Evolutionary conservation across 75 land plant genomes (phyloP).

Genomic region (Sequoiadendron giganteum): DNA sequence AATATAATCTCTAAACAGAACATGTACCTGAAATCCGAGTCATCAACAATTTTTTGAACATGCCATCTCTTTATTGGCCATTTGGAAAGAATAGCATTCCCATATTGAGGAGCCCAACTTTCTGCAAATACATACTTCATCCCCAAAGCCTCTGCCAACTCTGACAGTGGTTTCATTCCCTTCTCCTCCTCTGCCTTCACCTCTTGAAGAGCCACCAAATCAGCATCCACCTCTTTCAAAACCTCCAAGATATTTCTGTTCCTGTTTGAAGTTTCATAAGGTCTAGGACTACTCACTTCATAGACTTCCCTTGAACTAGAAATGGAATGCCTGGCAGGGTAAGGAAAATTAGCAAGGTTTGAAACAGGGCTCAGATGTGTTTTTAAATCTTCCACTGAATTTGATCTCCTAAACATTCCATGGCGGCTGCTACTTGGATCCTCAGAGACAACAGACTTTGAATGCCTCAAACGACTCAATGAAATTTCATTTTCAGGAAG

Average conservation of each 20-base stretch:
- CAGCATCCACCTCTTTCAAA: conserved; percentile 67
- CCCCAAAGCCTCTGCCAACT: conserved; percentile 64
- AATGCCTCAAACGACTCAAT: conserved; percentile 19
- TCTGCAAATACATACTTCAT: conserved; percentile 86
- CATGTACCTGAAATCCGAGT: conserved; percentile 64
- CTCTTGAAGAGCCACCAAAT: conserved; percentile 71
- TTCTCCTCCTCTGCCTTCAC: conserved; percentile 85
- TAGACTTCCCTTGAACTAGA: not conserved
- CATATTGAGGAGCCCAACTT: conserved; percentile 93
- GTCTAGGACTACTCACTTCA: not conserved
- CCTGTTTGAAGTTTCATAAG: conserved; percentile 13
- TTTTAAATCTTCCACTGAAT: not conserved
- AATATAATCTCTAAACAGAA: not conserved
- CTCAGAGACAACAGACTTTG: not conserved
- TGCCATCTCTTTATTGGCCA: conserved; percentile 76
- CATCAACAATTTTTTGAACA: conserved; percentile 67
- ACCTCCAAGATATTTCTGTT: conserved; percentile 51
- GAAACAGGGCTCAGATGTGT: not conserved
- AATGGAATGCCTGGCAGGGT: not conserved
- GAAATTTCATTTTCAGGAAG: conserved; percentile 79
- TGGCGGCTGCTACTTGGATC: conserved; percentile 9
- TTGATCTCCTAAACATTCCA: not conserved
- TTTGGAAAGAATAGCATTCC: conserved; percentile 68
- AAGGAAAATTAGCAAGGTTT: not conserved
- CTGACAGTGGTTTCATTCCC: conserved; percentile 66